Evolutionary conservation across 2,329 filamentous ascomycete genomes (phyloP), one percentile per base, ranked within the genome.

Genomic region (Aspergillus arachidicola): DNA sequence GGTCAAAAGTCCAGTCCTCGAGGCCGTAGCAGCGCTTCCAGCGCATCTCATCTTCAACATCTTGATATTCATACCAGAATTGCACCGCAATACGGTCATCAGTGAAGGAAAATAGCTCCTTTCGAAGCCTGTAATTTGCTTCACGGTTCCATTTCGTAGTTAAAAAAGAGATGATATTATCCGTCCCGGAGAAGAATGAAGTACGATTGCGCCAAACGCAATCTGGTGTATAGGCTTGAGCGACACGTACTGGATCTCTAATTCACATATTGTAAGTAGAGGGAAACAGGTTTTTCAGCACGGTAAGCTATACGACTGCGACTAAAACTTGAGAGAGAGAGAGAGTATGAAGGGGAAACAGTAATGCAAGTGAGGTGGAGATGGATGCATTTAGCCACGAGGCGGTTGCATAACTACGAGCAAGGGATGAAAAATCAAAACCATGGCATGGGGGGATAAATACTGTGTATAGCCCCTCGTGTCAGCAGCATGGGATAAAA

Each of bases 21-120:
- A 96, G 84, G 0, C 93, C 93, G 72, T 96, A 96, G 51, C 90
- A 93, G n/a, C 92, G 84, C 84, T 90, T 94, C 92, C 92, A 96
- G 75, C 92, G 76, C 78, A 81, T 75, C 12, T 71, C 88, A 43
- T 90, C 89, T 1, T 83, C 70, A 9, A 79, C 78, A 71, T 94
- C 91, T 66, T 88, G 85, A 79, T 88, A 94, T 77, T 96, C 90
- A 72, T 94, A 96, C 92, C 92, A 96, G 76, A 95, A 96, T 73
- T 96, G 92, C 26, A 96, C 93, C 1, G 92, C 92, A 67, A 94
- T 94, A 78, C 87, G 90, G 76, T 94, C 83, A 43, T 89, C 88
- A 0, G 80, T 83, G 72, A 93, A 95, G 1, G 91, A 84, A 76
- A 96, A 96, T 1, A 96, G 81, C 74, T 96, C 93, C 76, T 96